Evolutionary conservation across 352 stramenopile species (phyloP).

Genomic region (Phytophthora boehmeriae): DNA sequence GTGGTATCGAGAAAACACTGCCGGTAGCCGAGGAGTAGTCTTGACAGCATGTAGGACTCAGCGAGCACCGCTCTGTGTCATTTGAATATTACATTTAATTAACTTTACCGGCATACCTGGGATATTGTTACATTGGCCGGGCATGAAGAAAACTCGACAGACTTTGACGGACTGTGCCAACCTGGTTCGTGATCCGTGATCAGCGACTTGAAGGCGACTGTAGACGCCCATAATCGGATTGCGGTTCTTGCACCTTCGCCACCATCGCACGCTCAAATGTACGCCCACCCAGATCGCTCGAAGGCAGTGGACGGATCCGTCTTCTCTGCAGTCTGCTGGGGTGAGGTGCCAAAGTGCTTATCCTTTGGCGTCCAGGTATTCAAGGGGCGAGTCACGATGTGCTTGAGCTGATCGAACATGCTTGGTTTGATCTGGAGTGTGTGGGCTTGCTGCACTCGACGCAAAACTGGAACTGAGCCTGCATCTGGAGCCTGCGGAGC

Average conservation of each 20-base stretch:
- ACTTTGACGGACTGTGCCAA: no score
- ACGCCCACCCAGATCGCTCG: conserved; percentile 79
- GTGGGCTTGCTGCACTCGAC: conserved; percentile 11
- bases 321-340: conserved; percentile 42
- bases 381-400: conserved; percentile 49
- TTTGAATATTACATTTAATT: no score
- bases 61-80: no score
- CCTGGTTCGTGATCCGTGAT: no score
- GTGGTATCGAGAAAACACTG: no score
- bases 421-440: conserved; percentile 8
- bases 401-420: conserved; percentile 83
- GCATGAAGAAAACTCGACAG: no score
- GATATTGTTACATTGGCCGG: no score
- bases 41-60: no score
- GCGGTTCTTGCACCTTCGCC: not conserved
- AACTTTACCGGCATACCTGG: no score
- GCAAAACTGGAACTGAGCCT: conserved; percentile 51
- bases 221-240: no score
- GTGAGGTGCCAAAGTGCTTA: conserved; percentile 22
- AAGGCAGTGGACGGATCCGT: conserved; percentile 69
- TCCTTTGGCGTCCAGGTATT: conserved; percentile 18
- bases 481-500: not conserved
- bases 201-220: no score
- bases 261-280: conserved; percentile 47
- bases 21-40: no score